A percentile compares a stretch with the other conserved stretches of the same genome.
These are phyloP conservation scores for Trichoderma reesei DNA, from an alignment of 495 filamentous ascomycete genomes.

Conservation along the genomic window DNA sequence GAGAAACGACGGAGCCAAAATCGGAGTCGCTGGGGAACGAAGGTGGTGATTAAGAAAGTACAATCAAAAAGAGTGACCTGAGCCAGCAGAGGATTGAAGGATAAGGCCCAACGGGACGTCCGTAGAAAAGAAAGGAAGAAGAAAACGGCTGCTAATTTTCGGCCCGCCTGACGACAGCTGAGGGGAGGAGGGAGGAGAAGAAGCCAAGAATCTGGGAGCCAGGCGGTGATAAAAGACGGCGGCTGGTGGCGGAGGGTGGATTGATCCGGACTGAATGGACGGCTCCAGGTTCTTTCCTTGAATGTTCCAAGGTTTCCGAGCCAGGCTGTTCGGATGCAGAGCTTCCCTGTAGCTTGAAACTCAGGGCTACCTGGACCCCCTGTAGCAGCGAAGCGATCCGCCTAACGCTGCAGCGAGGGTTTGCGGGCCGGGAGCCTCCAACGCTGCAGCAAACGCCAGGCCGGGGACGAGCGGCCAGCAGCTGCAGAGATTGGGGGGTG, in stretches of 20 bases:
- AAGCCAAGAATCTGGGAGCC: background rate
- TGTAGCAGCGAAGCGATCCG: background rate
- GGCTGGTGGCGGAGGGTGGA: background rate
- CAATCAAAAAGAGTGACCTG: constrained; percentile 38
- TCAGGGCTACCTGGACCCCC: background rate
- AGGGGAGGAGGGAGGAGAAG: background rate
- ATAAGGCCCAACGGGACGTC: constrained; percentile 25
- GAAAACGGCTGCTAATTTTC: background rate
- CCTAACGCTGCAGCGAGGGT: background rate
- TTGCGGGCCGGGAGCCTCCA: background rate
- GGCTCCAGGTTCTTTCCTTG: background rate
- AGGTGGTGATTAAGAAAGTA: constrained; percentile 27
- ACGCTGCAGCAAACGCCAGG: background rate
- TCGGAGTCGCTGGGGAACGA: constrained; percentile 12
- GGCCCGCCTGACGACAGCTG: constrained; percentile 7
- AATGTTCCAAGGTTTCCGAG: background rate
- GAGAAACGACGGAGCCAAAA: background rate
- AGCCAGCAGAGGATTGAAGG: constrained; percentile 44
- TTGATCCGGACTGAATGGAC: background rate
- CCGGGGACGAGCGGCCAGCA: background rate
- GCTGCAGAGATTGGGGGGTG: too few relatives aligned
- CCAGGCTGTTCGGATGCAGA: background rate
- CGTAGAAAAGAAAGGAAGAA: constrained; percentile 26
- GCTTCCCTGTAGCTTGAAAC: constrained; percentile 4
- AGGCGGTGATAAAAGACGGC: background rate